These are phyloP conservation scores for Malus hybrid DNA, from an alignment of 331 rosid genomes.

Conservation along the genomic window DNA sequence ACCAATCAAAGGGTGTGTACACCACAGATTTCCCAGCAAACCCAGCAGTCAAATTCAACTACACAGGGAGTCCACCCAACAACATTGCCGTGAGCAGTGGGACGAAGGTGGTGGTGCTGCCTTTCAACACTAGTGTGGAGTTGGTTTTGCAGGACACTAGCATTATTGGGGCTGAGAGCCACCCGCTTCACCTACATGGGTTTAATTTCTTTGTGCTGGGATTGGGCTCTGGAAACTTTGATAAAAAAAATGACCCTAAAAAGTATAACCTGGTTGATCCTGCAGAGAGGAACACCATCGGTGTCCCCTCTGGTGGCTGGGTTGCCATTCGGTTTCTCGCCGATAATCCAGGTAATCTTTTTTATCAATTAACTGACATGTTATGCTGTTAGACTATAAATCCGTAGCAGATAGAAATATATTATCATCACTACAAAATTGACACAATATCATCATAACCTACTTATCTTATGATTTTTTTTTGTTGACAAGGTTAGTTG, in stretches of 20 bases:
- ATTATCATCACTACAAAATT: not conserved
- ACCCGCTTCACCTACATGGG: conserved; percentile 85
- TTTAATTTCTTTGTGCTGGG: conserved; percentile 74
- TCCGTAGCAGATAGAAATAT: not conserved
- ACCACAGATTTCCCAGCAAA: conserved; percentile 64
- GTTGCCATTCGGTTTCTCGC: conserved; percentile 66
- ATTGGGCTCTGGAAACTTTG: conserved; percentile 63
- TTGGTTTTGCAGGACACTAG: conserved; percentile 67
- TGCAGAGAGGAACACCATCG: conserved; percentile 69
- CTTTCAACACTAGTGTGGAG: conserved; percentile 60
- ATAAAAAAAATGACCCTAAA: conserved; percentile 52
- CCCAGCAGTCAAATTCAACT: conserved; percentile 60
- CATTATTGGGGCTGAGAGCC: conserved; percentile 62
- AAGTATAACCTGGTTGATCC: conserved; percentile 71
- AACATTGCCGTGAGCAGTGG: conserved; percentile 40
- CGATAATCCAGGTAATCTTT: conserved; percentile 58
- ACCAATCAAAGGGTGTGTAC: conserved; percentile 48
- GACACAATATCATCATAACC: not conserved
- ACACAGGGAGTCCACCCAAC: conserved; percentile 66
- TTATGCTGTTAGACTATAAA: not conserved
- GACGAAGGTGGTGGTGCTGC: conserved; percentile 45
- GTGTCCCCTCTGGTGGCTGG: conserved; percentile 85
- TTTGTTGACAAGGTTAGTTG: not conserved
- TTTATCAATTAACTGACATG: too few species aligned
- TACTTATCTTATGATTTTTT: not conserved